Evolutionary conservation across 1,284 basidiomycete species (phyloP).

Genomic region (Austropuccinia psidii): DNA sequence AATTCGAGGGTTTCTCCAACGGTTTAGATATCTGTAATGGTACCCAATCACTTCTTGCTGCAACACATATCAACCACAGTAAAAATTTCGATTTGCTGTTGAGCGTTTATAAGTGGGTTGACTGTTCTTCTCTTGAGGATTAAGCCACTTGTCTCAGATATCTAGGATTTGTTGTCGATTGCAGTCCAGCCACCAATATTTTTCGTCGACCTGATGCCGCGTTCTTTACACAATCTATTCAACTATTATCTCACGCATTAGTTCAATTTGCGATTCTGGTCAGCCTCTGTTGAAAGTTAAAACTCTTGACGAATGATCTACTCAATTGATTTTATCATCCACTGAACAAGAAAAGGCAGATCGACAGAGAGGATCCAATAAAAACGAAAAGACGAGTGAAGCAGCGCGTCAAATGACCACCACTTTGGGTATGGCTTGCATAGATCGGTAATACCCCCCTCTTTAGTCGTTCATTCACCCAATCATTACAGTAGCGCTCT

Average conservation of each 20-base stretch:
- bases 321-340: too few relatives aligned
- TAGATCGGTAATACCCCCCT: constrained; percentile 39
- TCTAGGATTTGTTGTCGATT: background rate
- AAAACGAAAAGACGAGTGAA: constrained; percentile 42
- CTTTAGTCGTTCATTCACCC: background rate
- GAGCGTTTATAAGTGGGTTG: constrained; percentile 24
- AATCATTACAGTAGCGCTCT: background rate
- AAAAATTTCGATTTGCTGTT: constrained; percentile 26
- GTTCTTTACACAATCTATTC: constrained; percentile 22
- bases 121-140: background rate
- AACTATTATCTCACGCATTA: constrained; percentile 14
- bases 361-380: constrained; percentile 38
- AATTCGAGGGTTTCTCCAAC: background rate
- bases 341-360: constrained; percentile 41
- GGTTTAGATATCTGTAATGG: background rate
- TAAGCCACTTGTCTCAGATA: background rate
- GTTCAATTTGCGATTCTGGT: constrained; percentile 29
- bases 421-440: constrained; percentile 42
- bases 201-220: constrained; percentile 32
- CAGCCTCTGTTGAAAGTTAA: too few relatives aligned
- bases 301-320: too few relatives aligned
- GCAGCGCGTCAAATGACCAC: constrained; percentile 41
- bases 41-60: background rate
- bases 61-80: background rate
- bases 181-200: constrained; percentile 31